Evolutionary conservation across 352 stramenopile genomes (phyloP), one percentile per base, ranked within the genome.

Genomic region (Phytophthora pini): DNA sequence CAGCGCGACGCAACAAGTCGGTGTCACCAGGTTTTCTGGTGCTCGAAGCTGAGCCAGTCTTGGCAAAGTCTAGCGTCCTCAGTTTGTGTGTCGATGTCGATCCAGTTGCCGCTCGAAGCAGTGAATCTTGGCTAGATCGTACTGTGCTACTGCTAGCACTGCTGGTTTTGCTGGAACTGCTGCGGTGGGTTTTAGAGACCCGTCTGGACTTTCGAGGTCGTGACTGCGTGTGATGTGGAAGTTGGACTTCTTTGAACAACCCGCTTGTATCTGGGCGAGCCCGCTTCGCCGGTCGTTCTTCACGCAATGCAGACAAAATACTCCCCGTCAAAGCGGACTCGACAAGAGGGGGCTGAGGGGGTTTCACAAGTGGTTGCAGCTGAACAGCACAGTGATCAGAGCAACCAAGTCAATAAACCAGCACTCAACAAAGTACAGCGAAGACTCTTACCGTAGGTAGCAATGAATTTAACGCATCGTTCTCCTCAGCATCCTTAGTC

Each of bases 241-340:
- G 32, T 38, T 66, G 56, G 7, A 88, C 75, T 58, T 85, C 76
- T 54, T 87, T 88, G 49, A 88, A 88, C 13, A 67, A 56, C 12
- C 55, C 61, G n/a, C 45, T 71, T 5, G 61, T 44, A 57, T 79
- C 69, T 5, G 58, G 63, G 20, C 70, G 73, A 48, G 61, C 44
- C 15, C 77, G 74, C 61, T 90, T 90, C 20, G 56, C 31, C 15
- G 77, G 69, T 22, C 78, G 75, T 56, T 92, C 86, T 52, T 91
- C 71, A 8, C 71, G 76, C 15, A 94, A 59, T 3, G 84, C 84
- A 17, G 82, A 87, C 39, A 94, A 55, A 62, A 92, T 90, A 63
- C 82, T 93, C 0, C 67, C 64, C 11, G 77, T 79, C 8, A 44
- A 26, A 53, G 29, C 26, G 13, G 53, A 9, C 1, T 63, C 36